Evolutionary conservation across 192 early-diverging fungal genomes (phyloP).

Genomic region (Lunasporangiospora selenospora): DNA sequence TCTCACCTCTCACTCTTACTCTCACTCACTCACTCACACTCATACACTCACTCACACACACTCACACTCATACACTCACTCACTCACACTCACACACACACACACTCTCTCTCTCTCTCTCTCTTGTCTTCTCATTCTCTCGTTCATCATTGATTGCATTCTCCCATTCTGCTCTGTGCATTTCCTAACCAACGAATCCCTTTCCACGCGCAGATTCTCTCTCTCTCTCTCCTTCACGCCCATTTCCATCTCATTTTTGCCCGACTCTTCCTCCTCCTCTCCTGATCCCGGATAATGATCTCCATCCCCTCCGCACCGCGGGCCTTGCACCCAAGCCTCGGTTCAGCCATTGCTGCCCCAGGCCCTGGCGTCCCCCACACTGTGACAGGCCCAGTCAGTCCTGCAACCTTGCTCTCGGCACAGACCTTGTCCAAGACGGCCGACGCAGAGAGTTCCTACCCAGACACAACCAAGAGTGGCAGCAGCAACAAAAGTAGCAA

Average conservation of each 20-base stretch:
- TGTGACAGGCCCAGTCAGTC: too few relatives aligned
- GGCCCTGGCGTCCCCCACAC: not conserved
- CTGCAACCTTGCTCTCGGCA: too few relatives aligned
- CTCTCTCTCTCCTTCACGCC: too few relatives aligned
- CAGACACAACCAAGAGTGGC: not conserved
- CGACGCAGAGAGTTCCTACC: too few relatives aligned
- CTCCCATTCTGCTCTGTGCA: too few relatives aligned
- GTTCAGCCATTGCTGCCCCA: not conserved
- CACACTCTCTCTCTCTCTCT: not conserved
- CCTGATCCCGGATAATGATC: constrained; percentile 8
- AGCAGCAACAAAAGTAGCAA: not conserved
- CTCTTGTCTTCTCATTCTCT: not conserved
- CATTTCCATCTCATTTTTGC: too few relatives aligned
- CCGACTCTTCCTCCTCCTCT: too few relatives aligned
- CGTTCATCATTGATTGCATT: not conserved
- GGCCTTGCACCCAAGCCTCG: constrained; percentile 12
- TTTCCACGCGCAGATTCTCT: too few relatives aligned
- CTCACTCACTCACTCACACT: not conserved
- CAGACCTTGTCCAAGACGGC: too few relatives aligned
- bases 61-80: not conserved
- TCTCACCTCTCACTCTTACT: not conserved
- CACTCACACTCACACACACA: not conserved
- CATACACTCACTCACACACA: not conserved
- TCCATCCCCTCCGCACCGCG: constrained; percentile 25
- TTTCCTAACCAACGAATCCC: too few relatives aligned